Evolutionary conservation across 352 stramenopile genomes (phyloP), one percentile per base, ranked within the genome.

Genomic region (Lagenidium giganteum): DNA sequence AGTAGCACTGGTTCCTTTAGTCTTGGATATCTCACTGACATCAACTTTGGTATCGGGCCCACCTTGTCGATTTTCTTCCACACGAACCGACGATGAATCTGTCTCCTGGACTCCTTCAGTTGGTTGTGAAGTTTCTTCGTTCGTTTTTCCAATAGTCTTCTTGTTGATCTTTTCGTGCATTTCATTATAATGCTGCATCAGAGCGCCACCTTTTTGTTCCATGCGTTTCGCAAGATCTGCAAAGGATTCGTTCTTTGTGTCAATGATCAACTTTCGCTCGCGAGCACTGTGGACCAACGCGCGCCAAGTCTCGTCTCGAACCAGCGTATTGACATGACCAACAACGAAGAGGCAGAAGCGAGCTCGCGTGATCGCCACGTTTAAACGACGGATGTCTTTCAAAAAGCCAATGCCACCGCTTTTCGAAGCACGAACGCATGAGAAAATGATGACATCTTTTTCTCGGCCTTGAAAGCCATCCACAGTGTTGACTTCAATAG

Each of bases 361-460:
- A 8, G 87, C 86, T 16, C 87, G 86, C 8, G 87, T 96, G 49
- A 96, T 93, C 16, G 73, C 84, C 30, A 96, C 87, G 27, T 96
- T 96, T 16, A 96, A 47, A 39, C 87, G 83, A 14, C 87, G 82
- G 51, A 95, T 73, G 51, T 96, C 87, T 27, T 77, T 82, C 42
- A 96, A 67, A 59, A 96, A 96, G 38, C 87, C 87, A 46, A 96
- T 93, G 17, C 81, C 82, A 17, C 86, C 73, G 5, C 75, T 61
- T 20, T 66, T 62, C 8, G 79, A 92, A 8, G 87, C 70, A 34
- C 87, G 84, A 13, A 99, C 96, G 27, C 95, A 95, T 6, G 95
- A 98, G 59, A 99, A 98, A 29, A 99, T 93, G 49, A 99, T 98
- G 12, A 99, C 64, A 62, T 99, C 96, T 46, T 98, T 98, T 67